These are phyloP conservation scores for Jasminum sambac DNA, from an alignment of 257 asterid species.

Conservation along the genomic window DNA sequence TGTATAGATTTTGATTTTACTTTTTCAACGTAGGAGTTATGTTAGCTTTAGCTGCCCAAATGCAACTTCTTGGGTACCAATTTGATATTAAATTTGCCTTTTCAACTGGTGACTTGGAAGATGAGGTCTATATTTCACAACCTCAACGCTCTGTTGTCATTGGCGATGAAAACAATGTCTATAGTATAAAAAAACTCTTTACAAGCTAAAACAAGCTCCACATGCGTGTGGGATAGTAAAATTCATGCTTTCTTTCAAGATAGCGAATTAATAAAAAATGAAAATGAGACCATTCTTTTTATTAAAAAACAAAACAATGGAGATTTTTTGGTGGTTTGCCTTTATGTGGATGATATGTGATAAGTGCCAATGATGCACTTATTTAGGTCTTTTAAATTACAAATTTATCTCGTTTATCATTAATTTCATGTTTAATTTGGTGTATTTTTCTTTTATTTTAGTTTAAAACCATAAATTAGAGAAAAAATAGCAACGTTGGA, in stretches of 20 bases:
- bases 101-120: slow-evolving; percentile 3
- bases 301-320: slow-evolving; percentile 11
- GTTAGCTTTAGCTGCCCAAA: not conserved
- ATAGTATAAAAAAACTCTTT: not conserved
- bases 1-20: not conserved
- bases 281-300: slow-evolving; percentile 16
- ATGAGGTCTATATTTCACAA: not conserved
- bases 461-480: no score
- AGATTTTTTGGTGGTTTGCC: not conserved
- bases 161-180: not conserved
- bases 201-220: slow-evolving; percentile 5
- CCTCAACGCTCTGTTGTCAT: not conserved
- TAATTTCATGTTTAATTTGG: no score
- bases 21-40: slow-evolving; percentile 4
- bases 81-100: not conserved
- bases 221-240: not conserved
- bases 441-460: no score
- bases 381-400: no score
- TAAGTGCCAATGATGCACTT: no score
- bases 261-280: slow-evolving; percentile 5
- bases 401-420: no score
- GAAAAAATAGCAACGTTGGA: no score
- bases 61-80: not conserved
- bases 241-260: slow-evolving; percentile 9
- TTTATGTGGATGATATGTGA: slow-evolving; percentile 8